These are phyloP conservation scores for Diatrype stigma DNA, from an alignment of 2,329 filamentous ascomycete genomes.

Conservation along the genomic window DNA sequence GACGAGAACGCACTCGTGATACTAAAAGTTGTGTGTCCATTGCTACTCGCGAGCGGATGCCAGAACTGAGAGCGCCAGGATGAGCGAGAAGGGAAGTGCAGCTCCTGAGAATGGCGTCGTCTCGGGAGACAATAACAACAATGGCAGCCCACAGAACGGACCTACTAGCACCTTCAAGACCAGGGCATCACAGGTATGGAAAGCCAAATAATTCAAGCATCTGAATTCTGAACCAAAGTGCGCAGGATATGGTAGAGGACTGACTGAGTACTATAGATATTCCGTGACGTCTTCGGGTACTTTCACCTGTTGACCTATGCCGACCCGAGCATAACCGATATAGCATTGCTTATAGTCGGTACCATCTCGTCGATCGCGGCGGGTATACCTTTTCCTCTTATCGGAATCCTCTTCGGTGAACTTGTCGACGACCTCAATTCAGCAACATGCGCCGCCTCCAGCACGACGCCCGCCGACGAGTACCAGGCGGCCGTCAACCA, in stretches of 20 bases:
- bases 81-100: background rate
- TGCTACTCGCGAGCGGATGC: background rate
- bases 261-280: slow-evolving; percentile 9
- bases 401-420: slow-evolving; percentile 61
- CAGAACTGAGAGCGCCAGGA: background rate
- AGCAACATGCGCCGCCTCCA: slow-evolving; percentile 44
- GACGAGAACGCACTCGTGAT: background rate
- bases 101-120: background rate
- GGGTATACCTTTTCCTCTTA: slow-evolving; percentile 60
- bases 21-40: background rate
- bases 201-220: background rate
- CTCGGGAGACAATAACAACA: background rate
- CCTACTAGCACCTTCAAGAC: background rate
- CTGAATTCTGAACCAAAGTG: too few relatives aligned
- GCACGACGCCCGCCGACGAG: slow-evolving; percentile 18
- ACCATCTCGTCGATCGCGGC: slow-evolving; percentile 46
- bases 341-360: slow-evolving; percentile 37
- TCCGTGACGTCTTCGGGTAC: slow-evolving; percentile 31
- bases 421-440: slow-evolving; percentile 58
- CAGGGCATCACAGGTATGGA: background rate
- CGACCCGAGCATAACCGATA: slow-evolving; percentile 39
- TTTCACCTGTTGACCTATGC: slow-evolving; percentile 43
- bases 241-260: background rate
- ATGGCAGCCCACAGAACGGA: background rate
- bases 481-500: slow-evolving; percentile 38